Base-by-base conservation (phyloP, 2,329 filamentous ascomycete species). In the Trichoderma atrobrunneum region DNA sequence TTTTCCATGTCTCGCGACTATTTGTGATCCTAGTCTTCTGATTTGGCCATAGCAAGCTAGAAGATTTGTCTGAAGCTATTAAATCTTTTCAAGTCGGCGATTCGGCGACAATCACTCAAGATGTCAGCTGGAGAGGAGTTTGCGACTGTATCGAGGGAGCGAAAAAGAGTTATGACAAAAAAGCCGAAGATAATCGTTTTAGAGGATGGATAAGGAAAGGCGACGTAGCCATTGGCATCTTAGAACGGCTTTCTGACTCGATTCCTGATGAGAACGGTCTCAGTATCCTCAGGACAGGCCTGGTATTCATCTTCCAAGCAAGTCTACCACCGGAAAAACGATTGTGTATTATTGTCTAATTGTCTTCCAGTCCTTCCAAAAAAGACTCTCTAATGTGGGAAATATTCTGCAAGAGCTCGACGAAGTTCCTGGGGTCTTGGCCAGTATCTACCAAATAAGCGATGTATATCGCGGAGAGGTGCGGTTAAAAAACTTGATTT, bases 401-500 rank as follows among this genome's bases (percentile, higher is more conserved):
- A 54, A 70, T 12, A 70, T 70, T 6, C 16, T 70, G 21, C 67
- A 70, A 48, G 67, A 70, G 28, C 57, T 70, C 8, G 67, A 70
- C 21, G 57, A 70, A 3, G 67, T 51, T 8, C 67, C 67, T 3
- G 67, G 57, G 1, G 67, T 70, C 21, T 11, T 70, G 7, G 67
- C 67, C n/a, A 70, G 67, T 7, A 10, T 70, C 39, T 70, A 34
- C 34, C 57, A 70, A 59, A 70, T 70, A 61, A 62, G 67, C 30
- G 57, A 54, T 7, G 39, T 39, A 32, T 70, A 70, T 28, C 57
- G 43, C 12, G 30, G 28, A n/a, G 67, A 70, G 7, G 32, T 70
- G 24, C 39, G 57, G 11, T 30, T 70, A 26, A 62, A 70, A 21
- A 70, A 70, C 4, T 26, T 70, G 14, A 30, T 70, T 7, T 70